Conservation (phyloP, 2,329 filamentous ascomycete genomes). For the Pestalotiopsis sp. region DNA sequence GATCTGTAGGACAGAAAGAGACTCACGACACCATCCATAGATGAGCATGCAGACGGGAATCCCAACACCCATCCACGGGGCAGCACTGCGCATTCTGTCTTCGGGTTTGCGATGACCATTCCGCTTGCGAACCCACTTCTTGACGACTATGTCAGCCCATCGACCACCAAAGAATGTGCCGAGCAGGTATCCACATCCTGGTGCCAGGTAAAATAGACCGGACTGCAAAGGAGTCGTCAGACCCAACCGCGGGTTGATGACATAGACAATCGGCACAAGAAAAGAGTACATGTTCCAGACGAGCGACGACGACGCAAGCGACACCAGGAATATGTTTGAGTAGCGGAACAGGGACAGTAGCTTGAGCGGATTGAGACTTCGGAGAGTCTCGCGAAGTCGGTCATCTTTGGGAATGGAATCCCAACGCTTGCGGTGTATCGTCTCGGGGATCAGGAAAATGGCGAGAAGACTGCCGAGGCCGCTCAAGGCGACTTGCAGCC, state of each 20-base stretch:
- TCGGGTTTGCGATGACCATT: constrained; percentile 65
- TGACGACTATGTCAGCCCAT: constrained; percentile 69
- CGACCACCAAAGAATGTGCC: constrained; percentile 73
- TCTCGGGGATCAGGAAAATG: constrained; percentile 49
- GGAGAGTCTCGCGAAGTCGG: constrained; percentile 31
- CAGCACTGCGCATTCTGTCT: constrained; percentile 64
- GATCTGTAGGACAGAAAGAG: not conserved
- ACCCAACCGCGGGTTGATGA: constrained; percentile 74
- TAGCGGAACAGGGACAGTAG: constrained; percentile 27
- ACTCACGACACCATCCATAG: constrained; percentile 60
- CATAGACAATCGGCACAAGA: constrained; percentile 71
- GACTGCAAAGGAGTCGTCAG: constrained; percentile 69
- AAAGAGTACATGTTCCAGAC: constrained; percentile 55
- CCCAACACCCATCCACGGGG: constrained; percentile 59
- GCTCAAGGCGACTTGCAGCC: constrained; percentile 34
- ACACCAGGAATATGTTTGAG: constrained; percentile 21
- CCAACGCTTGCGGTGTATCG: constrained; percentile 53
- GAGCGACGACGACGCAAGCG: constrained; percentile 58
- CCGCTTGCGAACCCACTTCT: constrained; percentile 63
- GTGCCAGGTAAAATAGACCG: constrained; percentile 75
- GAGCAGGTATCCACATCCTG: constrained; percentile 69
- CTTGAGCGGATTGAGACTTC: constrained; percentile 24
- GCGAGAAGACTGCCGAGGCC: constrained; percentile 29
- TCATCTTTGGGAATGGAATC: constrained; percentile 52
- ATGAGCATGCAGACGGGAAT: constrained; percentile 67